phyloP scores from a whole-genome alignment of 2,329 filamentous ascomycete genomes.

The Calonectria pseudoreteaudii region DNA sequence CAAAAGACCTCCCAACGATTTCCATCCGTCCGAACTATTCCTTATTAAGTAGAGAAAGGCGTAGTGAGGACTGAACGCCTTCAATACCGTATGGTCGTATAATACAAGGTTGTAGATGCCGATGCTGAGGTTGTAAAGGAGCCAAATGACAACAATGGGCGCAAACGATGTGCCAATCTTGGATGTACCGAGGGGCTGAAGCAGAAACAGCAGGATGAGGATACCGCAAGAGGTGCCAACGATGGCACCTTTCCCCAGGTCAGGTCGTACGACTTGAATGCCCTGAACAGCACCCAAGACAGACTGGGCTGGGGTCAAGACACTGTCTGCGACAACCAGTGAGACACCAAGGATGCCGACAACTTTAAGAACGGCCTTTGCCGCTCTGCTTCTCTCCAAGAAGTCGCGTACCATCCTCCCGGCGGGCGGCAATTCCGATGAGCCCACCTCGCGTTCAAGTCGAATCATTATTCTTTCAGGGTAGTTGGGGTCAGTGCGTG shows the following conservation, averaged over 20 bases:
- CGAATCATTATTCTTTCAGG: slow-evolving; percentile 63
- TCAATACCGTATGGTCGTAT: slow-evolving; percentile 65
- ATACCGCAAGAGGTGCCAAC: slow-evolving; percentile 75
- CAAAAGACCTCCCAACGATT: slow-evolving; percentile 75
- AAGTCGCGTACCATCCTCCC: slow-evolving; percentile 65
- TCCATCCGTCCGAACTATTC: slow-evolving; percentile 72
- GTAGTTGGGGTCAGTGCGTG: slow-evolving; percentile 66
- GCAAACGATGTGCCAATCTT: slow-evolving; percentile 72
- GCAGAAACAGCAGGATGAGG: slow-evolving; percentile 70
- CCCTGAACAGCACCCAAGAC: slow-evolving; percentile 77
- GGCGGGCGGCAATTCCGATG: slow-evolving; percentile 63
- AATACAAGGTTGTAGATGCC: slow-evolving; percentile 72
- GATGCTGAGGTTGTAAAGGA: slow-evolving; percentile 70
- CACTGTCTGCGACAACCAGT: slow-evolving; percentile 75
- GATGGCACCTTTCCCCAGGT: slow-evolving; percentile 67
- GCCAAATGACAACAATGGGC: slow-evolving; percentile 75
- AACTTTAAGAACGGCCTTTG: slow-evolving; percentile 67
- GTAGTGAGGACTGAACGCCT: slow-evolving; percentile 69
- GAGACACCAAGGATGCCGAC: slow-evolving; percentile 75
- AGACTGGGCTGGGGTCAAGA: slow-evolving; percentile 77
- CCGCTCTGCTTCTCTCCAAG: slow-evolving; percentile 67
- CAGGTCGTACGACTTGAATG: slow-evolving; percentile 66
- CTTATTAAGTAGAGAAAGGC: slow-evolving; percentile 71
- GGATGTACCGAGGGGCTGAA: slow-evolving; percentile 74
- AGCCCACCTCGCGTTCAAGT: slow-evolving; percentile 69